phyloP scores from a whole-genome alignment of 352 stramenopile species.

The Thalassiosira livingstoniorum region DNA sequence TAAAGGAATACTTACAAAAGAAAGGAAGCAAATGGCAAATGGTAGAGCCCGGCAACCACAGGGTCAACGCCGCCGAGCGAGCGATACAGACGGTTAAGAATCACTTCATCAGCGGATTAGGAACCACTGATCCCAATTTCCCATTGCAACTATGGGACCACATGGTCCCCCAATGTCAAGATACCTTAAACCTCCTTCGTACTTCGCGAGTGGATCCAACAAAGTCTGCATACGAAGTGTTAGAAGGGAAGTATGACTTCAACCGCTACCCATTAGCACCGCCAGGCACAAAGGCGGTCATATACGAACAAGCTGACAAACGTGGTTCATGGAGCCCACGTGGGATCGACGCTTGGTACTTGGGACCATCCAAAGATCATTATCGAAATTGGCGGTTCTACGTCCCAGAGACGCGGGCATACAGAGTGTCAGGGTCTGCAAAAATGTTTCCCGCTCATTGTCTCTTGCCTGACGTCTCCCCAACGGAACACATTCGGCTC shows the following conservation, averaged over 20 bases:
- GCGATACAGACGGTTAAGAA: neutral
- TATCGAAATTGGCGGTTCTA: neutral
- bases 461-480: neutral
- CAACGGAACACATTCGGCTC: neutral
- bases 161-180: neutral
- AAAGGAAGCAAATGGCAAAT: neutral
- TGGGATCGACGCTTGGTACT: slow-evolving; percentile 3
- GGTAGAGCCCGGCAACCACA: slow-evolving; percentile 8
- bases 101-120: neutral
- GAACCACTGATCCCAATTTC: neutral
- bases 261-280: neutral
- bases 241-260: slow-evolving; percentile 10
- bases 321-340: neutral
- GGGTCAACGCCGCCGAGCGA: neutral
- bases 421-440: neutral
- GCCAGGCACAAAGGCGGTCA: neutral
- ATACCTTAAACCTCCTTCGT: neutral
- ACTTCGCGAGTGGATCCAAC: neutral
- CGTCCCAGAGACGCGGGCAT: neutral
- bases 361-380: slow-evolving; percentile 9
- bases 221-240: neutral
- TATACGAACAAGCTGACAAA: neutral
- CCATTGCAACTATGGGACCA: neutral
- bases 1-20: neutral
- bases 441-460: neutral